A percentile compares a stretch with the other conserved stretches of the same genome.
phyloP scores from a whole-genome alignment of 169 alveolate species.

The Babesia sp. region DNA sequence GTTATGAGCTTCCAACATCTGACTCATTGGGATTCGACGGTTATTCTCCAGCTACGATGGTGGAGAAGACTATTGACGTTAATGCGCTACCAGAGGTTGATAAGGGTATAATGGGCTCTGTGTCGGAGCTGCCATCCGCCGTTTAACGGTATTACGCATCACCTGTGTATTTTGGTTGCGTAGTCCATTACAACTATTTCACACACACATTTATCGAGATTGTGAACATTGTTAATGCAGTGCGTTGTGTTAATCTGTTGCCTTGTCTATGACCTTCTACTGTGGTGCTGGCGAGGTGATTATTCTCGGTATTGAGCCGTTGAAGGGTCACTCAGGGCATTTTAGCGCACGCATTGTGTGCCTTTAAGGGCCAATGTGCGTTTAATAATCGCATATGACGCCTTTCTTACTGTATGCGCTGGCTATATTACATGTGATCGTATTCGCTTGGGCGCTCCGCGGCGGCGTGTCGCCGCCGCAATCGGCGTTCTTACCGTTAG shows the following conservation, averaged over 20 bases:
- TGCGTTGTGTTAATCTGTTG: background rate
- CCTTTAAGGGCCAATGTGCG: background rate
- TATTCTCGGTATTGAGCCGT: background rate
- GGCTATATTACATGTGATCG: background rate
- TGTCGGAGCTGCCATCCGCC: background rate
- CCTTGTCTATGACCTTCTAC: background rate
- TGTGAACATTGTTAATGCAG: background rate
- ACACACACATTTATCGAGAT: background rate
- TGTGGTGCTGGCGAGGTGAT: no score
- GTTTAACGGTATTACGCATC: background rate
- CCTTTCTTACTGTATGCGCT: background rate
- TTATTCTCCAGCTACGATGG: background rate
- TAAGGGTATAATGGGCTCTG: constrained; percentile 1
- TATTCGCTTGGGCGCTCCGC: background rate
- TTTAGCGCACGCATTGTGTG: constrained; percentile 2
- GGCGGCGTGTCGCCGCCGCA: background rate
- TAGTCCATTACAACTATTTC: background rate
- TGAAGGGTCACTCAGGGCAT: background rate
- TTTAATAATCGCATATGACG: constrained; percentile 9
- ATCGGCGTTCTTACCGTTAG: background rate
- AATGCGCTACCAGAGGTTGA: constrained; percentile 8
- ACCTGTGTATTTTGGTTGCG: background rate
- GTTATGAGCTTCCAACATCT: background rate
- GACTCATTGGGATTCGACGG: background rate
- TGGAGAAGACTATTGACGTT: constrained; percentile 28